A percentile compares a stretch with the other conserved stretches of the same genome.
Evolutionary conservation across 2,329 filamentous ascomycete species (phyloP).

Genomic region (Aspergillus sp.): DNA sequence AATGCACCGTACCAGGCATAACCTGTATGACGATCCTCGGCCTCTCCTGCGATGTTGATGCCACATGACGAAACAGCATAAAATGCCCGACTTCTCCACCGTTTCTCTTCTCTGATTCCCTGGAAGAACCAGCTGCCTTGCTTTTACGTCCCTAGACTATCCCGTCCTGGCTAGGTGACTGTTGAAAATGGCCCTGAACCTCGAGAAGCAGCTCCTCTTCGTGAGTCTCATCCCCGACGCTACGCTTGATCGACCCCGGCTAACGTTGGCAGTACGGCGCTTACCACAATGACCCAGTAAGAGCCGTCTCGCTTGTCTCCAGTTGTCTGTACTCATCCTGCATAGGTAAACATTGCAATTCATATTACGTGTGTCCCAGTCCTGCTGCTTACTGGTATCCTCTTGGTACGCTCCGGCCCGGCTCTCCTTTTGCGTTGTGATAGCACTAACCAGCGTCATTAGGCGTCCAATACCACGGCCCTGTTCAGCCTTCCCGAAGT

Average conservation of each 20-base stretch:
- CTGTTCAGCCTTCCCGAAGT: conserved; percentile 46
- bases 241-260: neutral
- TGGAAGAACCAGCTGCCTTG: no score
- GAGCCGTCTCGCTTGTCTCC: conserved; percentile 10
- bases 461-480: conserved; percentile 49
- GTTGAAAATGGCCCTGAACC: conserved; percentile 42
- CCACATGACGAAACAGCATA: neutral
- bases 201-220: conserved; percentile 58
- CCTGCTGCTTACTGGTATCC: conserved; percentile 49
- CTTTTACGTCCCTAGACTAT: no score
- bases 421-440: conserved; percentile 3
- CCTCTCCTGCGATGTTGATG: neutral
- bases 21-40: neutral
- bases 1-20: no score
- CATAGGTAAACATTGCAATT: conserved; percentile 54
- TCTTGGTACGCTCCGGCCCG: conserved; percentile 45
- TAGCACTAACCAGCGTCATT: conserved; percentile 1
- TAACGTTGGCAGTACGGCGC: conserved; percentile 48
- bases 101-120: neutral
- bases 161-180: no score
- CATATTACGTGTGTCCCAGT: conserved; percentile 56
- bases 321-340: conserved; percentile 12
- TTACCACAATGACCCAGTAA: conserved; percentile 56
- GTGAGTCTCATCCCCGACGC: conserved; percentile 37
- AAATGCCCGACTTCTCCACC: neutral